Evolutionary conservation across 768 basidiomycete genomes (phyloP), one percentile per base, ranked within the genome.

Genomic region (Pisolithus marmoratus): DNA sequence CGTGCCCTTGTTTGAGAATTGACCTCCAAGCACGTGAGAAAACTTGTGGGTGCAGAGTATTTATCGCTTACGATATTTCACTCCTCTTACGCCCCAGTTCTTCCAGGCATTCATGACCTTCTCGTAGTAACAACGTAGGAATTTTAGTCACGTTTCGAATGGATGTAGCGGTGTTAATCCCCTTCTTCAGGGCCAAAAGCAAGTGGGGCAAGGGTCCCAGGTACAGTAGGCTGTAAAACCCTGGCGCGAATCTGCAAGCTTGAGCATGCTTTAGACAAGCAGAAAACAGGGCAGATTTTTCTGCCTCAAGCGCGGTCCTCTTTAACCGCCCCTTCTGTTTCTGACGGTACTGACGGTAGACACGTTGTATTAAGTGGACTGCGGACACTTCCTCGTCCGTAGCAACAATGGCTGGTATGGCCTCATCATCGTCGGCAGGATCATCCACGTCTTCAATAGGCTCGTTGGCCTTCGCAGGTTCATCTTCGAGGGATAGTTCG

Each of bases 151-250:
- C 57, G 6, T 19, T 52, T 61, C 76, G 77, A 46, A 60, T 54
- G 17, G 58, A 46, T 37, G 60, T 38, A 8, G 68, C 55, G 19
- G 62, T 24, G 2, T 57, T 36, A 11, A 68, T 59, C 20, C 63
- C 58, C n/a, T 60, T 49, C 44, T 78, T 72, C 26, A 79, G 64
- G 54, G 71, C 75, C 2, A 73, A 54, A 3, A 77, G 60, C 26
- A 78, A 55, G 47, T 68, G 72, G 2, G 76, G 74, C 8, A 79
- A 61, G 17, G 64, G 63, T 46, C 65, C 64, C 5, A 65, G 59
- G 56, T 72, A 77, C 14, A 74, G 60, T 0, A 60, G 50, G 14
- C 66, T 67, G 52, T 80, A 78, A 17, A 50, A 53, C 5, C 54
- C 57, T 23, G 49, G 50, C 31, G 52, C 34, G 72, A 74, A 72